A percentile compares a stretch with the other conserved stretches of the same genome.
These are phyloP conservation scores for Naganishia vaughanmartiniae DNA, from an alignment of 768 basidiomycete species.

Conservation along the genomic window DNA sequence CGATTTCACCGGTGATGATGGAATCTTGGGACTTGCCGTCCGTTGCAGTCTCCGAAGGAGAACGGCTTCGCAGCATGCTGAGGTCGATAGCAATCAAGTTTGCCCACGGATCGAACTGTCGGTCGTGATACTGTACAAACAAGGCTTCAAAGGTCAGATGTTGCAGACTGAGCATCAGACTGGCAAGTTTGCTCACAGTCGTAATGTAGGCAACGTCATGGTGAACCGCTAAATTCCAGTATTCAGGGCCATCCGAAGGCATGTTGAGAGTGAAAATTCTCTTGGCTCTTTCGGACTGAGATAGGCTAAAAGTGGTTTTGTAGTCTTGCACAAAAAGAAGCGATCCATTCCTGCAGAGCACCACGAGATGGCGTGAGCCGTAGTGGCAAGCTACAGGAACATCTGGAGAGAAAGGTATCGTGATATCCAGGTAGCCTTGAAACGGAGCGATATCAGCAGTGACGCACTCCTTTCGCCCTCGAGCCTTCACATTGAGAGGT, in stretches of 20 bases:
- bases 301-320: constrained; percentile 1
- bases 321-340: constrained; percentile 12
- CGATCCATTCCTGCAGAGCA: constrained; percentile 15
- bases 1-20: background rate
- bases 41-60: background rate
- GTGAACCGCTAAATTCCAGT: constrained; percentile 11
- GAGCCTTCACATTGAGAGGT: background rate
- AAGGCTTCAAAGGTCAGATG: background rate
- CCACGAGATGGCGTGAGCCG: background rate
- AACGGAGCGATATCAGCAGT: background rate
- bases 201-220: constrained; percentile 10
- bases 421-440: background rate
- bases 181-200: background rate
- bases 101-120: constrained; percentile 8
- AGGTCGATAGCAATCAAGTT: background rate
- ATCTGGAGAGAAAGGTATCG: background rate
- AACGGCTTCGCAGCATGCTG: background rate
- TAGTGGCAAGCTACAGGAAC: constrained; percentile 20
- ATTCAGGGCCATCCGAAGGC: constrained; percentile 8
- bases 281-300: background rate
- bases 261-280: background rate
- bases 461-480: background rate
- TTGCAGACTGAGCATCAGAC: background rate
- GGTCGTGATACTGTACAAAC: background rate
- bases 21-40: background rate